Base-by-base conservation (phyloP, 768 basidiomycete genomes). In the Tephrocybe sp. region DNA sequence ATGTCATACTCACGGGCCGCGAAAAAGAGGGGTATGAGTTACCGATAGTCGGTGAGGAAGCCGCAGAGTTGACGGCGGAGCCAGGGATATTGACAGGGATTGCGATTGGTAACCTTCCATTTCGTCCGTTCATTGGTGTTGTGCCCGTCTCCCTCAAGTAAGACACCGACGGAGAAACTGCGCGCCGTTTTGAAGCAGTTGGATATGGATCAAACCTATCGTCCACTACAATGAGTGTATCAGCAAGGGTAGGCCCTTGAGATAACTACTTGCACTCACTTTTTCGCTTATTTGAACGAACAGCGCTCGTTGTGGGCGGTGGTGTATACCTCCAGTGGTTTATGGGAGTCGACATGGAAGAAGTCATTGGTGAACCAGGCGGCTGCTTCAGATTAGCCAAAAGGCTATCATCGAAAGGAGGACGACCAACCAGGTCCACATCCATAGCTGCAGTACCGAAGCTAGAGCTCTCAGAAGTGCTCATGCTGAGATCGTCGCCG, bases 201-300 rank as follows among this genome's bases (percentile, higher is more conserved):
- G 86, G 85, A 68, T 92, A 92, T 43, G 90, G 90, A 64, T 92
- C 90, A 64, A 87, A 92, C 9, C 90, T 84, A 64, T 92, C 90
- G 50, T 91, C 90, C 56, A 88, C 88, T 90, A 50, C 33, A 34
- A 59, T 60, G 42, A 57, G 46, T 45, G 34, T 30, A 30, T 34
- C 4, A 33, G 23, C 42, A 23, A 33, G 37, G 26, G n/a, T 26
- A 3, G 12, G n/a, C n/a, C n/a, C n/a, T 50, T 12, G 3, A n/a
- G 14, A 34, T 25, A 1, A 14, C 17, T 7, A 15, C 7, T 20
- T 14, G 12, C 24, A 68, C 79, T 60, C 62, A 88, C 90, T 67
- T 80, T 92, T 92, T 43, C 90, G 84, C 66, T 92, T 92, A 62
- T 86, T 90, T 14, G 83, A 84, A 43, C 90, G 83, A 21, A 89